A percentile compares a stretch with the other conserved stretches of the same genome.
These are phyloP conservation scores for Diplosphaera chodatii DNA, from an alignment of 139 green algal genomes.

Conservation along the genomic window DNA sequence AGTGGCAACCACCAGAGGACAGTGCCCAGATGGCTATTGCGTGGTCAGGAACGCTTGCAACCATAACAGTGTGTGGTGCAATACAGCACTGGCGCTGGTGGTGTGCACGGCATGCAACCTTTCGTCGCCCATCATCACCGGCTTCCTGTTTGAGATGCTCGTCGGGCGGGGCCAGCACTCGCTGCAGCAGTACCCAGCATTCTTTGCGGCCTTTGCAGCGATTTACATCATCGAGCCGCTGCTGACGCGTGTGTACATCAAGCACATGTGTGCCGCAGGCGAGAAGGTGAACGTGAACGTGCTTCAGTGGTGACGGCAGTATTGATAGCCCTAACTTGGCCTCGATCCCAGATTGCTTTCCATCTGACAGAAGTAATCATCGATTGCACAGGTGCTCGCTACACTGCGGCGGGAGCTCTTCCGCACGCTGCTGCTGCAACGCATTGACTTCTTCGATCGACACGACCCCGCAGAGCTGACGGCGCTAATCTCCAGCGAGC, in stretches of 20 bases:
- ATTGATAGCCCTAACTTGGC: no score
- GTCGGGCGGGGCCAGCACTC: constrained; percentile 30
- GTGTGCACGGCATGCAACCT: constrained; percentile 77
- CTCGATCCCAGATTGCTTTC: no score
- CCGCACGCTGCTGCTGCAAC: constrained; percentile 72
- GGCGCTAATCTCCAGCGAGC: constrained; percentile 64
- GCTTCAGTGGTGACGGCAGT: no score
- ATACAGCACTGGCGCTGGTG: constrained; percentile 43
- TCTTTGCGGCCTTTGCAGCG: constrained; percentile 51
- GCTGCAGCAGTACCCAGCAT: constrained; percentile 23
- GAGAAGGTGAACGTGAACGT: constrained; percentile 57
- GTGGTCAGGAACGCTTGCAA: no score
- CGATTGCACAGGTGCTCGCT: constrained; percentile 37
- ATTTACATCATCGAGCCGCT: constrained; percentile 81
- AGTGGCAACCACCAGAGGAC: no score
- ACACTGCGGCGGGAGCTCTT: constrained; percentile 72
- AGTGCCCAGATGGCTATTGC: no score
- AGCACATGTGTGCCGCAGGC: constrained; percentile 51
- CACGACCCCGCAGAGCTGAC: constrained; percentile 61
- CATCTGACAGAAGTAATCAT: no score
- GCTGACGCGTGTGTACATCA: constrained; percentile 78
- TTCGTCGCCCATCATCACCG: constrained; percentile 67
- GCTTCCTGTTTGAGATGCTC: constrained; percentile 76
- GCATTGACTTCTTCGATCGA: constrained; percentile 55
- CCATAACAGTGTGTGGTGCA: no score